Percentiles rank a stretch among this genome's conserved stretches.
Conservation (phyloP, 2,329 filamentous ascomycete species). For the Venturiaceae sp. region DNA sequence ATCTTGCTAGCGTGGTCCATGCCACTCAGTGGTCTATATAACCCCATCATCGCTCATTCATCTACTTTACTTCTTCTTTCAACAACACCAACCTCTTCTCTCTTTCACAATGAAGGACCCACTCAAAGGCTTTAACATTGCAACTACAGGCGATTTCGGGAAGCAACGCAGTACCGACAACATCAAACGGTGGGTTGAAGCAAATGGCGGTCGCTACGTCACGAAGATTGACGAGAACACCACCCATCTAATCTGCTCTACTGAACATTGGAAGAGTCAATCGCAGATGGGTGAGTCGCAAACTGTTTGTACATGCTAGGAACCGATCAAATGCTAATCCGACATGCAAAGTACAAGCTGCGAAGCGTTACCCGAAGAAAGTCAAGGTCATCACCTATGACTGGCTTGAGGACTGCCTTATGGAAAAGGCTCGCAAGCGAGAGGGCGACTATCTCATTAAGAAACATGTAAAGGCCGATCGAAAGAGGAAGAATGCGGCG, state of each 20-base stretch:
- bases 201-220: constrained; percentile 51
- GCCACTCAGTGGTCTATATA: background rate
- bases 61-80: background rate
- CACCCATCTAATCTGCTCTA: constrained; percentile 65
- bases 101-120: constrained; percentile 24
- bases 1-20: no score
- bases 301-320: constrained; percentile 13
- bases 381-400: constrained; percentile 29
- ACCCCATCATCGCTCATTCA: background rate
- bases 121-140: constrained; percentile 46
- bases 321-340: background rate
- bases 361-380: background rate
- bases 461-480: constrained; percentile 14
- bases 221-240: constrained; percentile 42
- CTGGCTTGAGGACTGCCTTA: constrained; percentile 41
- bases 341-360: background rate
- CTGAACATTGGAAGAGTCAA: constrained; percentile 47
- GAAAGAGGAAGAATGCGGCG: constrained; percentile 22
- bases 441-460: constrained; percentile 23
- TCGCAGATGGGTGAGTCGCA: constrained; percentile 25
- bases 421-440: constrained; percentile 18
- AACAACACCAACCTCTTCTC: background rate
- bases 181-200: constrained; percentile 55
- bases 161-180: constrained; percentile 39
- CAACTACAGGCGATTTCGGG: constrained; percentile 49